Evolutionary conservation across 192 early-diverging fungal genomes (phyloP).

Genomic region (Rhizophlyctis rosea): DNA sequence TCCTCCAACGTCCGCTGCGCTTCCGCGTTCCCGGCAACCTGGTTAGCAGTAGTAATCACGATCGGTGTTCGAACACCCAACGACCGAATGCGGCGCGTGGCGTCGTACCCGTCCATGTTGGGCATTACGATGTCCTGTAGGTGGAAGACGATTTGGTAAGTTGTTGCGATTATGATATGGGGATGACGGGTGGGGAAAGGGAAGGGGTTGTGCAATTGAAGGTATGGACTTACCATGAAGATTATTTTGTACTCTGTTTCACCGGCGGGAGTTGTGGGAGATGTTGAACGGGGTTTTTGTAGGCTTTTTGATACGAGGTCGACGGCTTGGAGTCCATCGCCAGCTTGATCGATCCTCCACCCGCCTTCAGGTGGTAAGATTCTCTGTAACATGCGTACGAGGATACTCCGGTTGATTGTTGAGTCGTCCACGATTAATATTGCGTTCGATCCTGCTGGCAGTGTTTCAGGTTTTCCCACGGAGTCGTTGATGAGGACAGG

Average conservation of each 20-base stretch:
- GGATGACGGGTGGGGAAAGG: no score
- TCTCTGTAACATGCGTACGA: constrained; percentile 11
- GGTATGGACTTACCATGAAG: constrained; percentile 12
- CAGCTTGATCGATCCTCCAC: constrained; percentile 17
- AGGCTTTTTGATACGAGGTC: constrained; percentile 3
- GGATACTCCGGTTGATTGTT: constrained; percentile 20
- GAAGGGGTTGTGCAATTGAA: no score
- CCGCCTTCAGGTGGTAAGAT: no score
- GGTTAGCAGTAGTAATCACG: constrained; percentile 23
- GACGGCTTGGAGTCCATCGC: constrained; percentile 23
- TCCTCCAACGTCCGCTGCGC: constrained; percentile 8
- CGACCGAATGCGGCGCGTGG: constrained; percentile 17
- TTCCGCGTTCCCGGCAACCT: constrained; percentile 17
- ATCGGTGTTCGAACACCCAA: constrained; percentile 14
- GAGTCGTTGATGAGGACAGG: no score
- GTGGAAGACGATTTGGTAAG: no score
- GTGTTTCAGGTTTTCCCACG: no score
- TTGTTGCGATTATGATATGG: no score
- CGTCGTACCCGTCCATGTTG: constrained; percentile 23
- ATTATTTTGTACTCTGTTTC: constrained; percentile 11
- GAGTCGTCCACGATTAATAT: constrained; percentile 23
- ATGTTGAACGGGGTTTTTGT: no score
- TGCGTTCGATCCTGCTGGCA: no score
- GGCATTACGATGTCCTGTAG: constrained; percentile 12
- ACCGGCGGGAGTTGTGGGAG: no score